Percentiles rank a stretch among this genome's conserved stretches.
Evolutionary conservation across 139 green algal genomes (phyloP).

Genomic region (Auxenochlorella protothecoides): DNA sequence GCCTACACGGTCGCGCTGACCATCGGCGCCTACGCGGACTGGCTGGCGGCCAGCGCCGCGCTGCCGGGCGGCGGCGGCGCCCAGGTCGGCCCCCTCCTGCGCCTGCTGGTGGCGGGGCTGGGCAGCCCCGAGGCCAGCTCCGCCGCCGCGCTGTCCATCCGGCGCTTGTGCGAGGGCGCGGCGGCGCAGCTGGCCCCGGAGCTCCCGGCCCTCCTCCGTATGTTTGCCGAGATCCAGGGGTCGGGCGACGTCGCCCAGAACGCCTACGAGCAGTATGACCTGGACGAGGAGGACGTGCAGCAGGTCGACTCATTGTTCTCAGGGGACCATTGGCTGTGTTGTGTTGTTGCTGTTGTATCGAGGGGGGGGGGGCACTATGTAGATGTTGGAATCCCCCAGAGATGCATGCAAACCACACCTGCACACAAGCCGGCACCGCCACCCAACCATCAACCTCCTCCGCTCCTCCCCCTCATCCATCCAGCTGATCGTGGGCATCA

Average conservation of each 20-base stretch:
- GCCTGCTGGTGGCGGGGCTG: conserved; percentile 34
- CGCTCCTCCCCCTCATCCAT: background rate
- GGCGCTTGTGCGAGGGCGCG: conserved; percentile 49
- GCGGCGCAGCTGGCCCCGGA: conserved; percentile 25
- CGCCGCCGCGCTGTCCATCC: conserved; percentile 41
- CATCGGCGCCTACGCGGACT: conserved; percentile 45
- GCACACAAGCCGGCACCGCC: background rate
- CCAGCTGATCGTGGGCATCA: conserved; percentile 37
- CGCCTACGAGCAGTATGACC: conserved; percentile 2
- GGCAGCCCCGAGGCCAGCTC: conserved; percentile 9
- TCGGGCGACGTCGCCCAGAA: conserved; percentile 19
- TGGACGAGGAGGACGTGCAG: conserved; percentile 51
- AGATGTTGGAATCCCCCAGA: too few species aligned
- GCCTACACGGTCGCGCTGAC: conserved; percentile 46
- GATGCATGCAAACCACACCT: too few species aligned
- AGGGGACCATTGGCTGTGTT: too few species aligned
- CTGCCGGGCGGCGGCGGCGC: background rate
- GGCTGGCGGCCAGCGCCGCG: conserved; percentile 16
- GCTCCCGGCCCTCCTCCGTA: background rate
- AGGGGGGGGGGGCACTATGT: background rate
- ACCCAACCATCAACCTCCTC: too few species aligned
- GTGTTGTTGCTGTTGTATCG: background rate
- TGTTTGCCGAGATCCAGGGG: conserved; percentile 14
- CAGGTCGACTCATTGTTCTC: conserved; percentile 2
- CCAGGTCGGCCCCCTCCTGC: conserved; percentile 9